phyloP scores from a whole-genome alignment of 2,329 filamentous ascomycete genomes.

The Akanthomyces muscarius region DNA sequence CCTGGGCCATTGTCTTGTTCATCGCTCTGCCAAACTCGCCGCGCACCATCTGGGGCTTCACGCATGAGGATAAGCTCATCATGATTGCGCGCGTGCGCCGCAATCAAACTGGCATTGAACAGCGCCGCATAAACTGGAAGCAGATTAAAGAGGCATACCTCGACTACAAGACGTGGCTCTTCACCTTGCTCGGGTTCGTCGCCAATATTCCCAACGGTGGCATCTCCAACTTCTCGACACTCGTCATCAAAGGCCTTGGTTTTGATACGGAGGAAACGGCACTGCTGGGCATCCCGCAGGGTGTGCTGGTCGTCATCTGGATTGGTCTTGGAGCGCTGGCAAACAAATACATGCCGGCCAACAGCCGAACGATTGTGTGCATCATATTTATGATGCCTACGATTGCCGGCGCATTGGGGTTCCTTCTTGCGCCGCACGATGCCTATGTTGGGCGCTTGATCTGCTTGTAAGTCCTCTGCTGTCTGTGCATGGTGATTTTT shows the following conservation, averaged over 20 bases:
- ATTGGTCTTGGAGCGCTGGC: constrained; percentile 39
- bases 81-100: constrained; percentile 51
- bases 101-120: constrained; percentile 58
- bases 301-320: constrained; percentile 35
- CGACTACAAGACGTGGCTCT: constrained; percentile 57
- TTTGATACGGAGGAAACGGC: constrained; percentile 40
- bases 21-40: constrained; percentile 56
- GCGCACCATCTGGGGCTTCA: constrained; percentile 49
- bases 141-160: constrained; percentile 53
- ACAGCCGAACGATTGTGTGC: constrained; percentile 50
- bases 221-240: constrained; percentile 56
- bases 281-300: constrained; percentile 37
- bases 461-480: constrained; percentile 40
- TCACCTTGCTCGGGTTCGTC: constrained; percentile 51
- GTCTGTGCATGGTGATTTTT: background rate
- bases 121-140: constrained; percentile 49
- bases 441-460: constrained; percentile 52
- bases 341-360: constrained; percentile 37
- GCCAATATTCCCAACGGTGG: constrained; percentile 55
- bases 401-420: constrained; percentile 54
- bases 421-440: constrained; percentile 48
- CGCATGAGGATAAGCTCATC: constrained; percentile 47
- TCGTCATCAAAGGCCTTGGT: constrained; percentile 58
- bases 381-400: constrained; percentile 56
- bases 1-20: constrained; percentile 57